phyloP scores from a whole-genome alignment of 495 filamentous ascomycete genomes.

The Clavariopsis aquatica region DNA sequence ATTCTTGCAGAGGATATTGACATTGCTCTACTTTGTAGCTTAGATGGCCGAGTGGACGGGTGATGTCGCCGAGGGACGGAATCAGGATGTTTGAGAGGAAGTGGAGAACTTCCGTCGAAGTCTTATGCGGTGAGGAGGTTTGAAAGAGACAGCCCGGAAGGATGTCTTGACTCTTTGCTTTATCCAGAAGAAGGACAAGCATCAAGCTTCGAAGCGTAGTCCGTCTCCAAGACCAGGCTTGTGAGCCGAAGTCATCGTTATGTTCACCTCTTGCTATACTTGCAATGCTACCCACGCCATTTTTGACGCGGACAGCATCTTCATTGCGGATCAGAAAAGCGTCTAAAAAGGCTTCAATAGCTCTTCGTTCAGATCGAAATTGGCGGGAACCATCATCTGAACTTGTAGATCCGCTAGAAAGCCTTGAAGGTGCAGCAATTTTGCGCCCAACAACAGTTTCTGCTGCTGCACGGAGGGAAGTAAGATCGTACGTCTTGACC shows the following conservation, averaged over 20 bases:
- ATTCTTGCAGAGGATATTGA: constrained; percentile 62
- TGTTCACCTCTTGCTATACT: constrained; percentile 36
- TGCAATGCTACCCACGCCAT: constrained; percentile 33
- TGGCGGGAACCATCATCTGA: constrained; percentile 34
- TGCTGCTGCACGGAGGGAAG: constrained; percentile 53
- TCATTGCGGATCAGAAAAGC: constrained; percentile 62
- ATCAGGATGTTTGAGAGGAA: constrained; percentile 55
- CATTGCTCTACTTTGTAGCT: constrained; percentile 56
- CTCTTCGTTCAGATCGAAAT: constrained; percentile 44
- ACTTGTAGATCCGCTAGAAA: constrained; percentile 34
- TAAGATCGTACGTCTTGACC: constrained; percentile 59
- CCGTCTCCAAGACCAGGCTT: constrained; percentile 54
- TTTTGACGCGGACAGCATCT: constrained; percentile 49
- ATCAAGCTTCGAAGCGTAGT: constrained; percentile 63
- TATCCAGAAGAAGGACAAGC: constrained; percentile 62
- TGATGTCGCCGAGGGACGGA: constrained; percentile 62
- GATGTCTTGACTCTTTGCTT: constrained; percentile 47
- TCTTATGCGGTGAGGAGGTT: constrained; percentile 55
- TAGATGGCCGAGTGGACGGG: constrained; percentile 56
- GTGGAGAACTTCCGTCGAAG: constrained; percentile 57
- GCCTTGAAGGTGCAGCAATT: constrained; percentile 40
- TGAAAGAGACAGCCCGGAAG: constrained; percentile 52
- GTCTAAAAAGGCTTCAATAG: constrained; percentile 57
- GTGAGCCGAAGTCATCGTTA: constrained; percentile 46
- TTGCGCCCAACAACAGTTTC: constrained; percentile 65